Conservation (phyloP, 352 stramenopile species). For the Globisporangium uncinulatum region DNA sequence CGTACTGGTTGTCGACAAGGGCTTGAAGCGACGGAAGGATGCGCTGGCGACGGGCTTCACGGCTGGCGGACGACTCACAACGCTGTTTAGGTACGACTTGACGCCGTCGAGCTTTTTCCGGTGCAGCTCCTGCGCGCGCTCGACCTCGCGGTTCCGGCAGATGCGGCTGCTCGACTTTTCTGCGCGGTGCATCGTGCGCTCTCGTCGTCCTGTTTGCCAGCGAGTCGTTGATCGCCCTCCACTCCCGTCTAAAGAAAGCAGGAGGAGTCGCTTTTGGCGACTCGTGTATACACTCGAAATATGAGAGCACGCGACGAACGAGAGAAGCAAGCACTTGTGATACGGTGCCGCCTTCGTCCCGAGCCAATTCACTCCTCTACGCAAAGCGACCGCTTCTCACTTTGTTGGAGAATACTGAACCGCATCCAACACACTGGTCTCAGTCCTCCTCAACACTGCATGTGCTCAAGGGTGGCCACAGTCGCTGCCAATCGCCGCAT, state of each 20-base stretch:
- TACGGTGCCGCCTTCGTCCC: no score
- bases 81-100: constrained; percentile 45
- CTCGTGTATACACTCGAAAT: neutral
- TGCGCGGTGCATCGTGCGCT: constrained; percentile 46
- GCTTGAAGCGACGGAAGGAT: constrained; percentile 9
- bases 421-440: neutral
- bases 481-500: no score
- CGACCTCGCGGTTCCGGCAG: constrained; percentile 60
- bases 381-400: no score
- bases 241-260: neutral
- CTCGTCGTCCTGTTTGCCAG: neutral
- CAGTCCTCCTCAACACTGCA: no score
- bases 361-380: no score
- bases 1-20: neutral
- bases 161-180: constrained; percentile 79
- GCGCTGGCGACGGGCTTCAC: neutral
- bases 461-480: no score
- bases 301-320: neutral
- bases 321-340: neutral
- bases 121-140: constrained; percentile 65
- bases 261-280: no score
- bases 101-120: constrained; percentile 66
- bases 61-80: constrained; percentile 12
- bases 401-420: no score
- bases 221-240: neutral